Conservation (phyloP, 345 rosid species). For the Pseudoturritis turrita region DNA sequence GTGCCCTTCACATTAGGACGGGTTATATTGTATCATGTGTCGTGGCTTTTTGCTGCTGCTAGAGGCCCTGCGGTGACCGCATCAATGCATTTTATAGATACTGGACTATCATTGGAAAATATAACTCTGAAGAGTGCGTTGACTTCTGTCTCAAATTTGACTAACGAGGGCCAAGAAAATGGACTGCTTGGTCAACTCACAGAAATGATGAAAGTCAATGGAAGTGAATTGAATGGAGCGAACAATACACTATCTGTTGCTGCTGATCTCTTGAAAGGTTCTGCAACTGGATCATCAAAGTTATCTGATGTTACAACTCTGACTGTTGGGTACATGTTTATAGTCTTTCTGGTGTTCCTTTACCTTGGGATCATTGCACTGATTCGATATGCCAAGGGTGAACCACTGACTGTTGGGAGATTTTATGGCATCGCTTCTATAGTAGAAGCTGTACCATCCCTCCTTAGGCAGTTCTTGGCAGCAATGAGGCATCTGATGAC, state of each 20-base stretch:
- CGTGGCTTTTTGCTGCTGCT: conserved; percentile 88
- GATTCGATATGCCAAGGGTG: conserved; percentile 93
- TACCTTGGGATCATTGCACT: conserved; percentile 78
- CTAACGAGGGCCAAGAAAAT: conserved; percentile 64
- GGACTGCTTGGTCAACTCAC: conserved; percentile 54
- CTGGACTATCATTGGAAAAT: conserved; percentile 71
- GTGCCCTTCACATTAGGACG: conserved; percentile 94
- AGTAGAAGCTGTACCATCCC: conserved; percentile 82
- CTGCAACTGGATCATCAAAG: conserved; percentile 60
- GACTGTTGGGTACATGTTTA: conserved; percentile 83
- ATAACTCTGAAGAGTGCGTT: conserved; percentile 49
- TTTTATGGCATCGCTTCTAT: conserved; percentile 81
- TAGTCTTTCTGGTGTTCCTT: conserved; percentile 64
- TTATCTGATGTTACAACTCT: conserved; percentile 96
- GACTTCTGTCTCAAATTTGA: conserved; percentile 69
- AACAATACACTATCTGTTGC: conserved; percentile 51
- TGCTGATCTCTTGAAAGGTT: conserved; percentile 60
- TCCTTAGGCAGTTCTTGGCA: conserved; percentile 86
- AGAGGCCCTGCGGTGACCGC: conserved; percentile 50
- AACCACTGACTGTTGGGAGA: conserved; percentile 81
- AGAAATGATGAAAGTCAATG: conserved; percentile 59
- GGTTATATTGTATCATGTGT: conserved; percentile 52
- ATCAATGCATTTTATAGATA: conserved; percentile 43
- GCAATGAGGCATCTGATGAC: conserved; percentile 99
- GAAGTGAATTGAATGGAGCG: conserved; percentile 53